These are phyloP conservation scores for Yamadazyma olivae DNA, from an alignment of 805 yeast species.

Conservation along the genomic window DNA sequence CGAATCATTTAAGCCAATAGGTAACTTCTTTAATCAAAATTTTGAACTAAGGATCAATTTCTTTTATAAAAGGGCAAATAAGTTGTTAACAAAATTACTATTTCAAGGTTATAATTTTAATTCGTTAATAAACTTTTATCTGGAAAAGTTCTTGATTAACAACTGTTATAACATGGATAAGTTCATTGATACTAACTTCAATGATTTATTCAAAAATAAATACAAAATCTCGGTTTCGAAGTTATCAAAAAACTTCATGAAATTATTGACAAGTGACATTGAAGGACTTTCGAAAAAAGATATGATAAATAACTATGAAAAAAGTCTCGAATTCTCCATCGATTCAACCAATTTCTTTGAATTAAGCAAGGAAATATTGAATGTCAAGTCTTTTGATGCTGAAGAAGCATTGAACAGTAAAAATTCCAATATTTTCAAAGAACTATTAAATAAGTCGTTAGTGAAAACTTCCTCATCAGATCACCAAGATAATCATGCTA, in stretches of 20 bases:
- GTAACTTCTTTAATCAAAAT: constrained; percentile 35
- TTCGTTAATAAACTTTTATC: constrained; percentile 46
- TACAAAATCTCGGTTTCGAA: constrained; percentile 27
- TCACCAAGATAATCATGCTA: constrained; percentile 2
- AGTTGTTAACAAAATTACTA: constrained; percentile 52
- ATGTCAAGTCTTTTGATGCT: constrained; percentile 53
- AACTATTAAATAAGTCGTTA: constrained; percentile 42
- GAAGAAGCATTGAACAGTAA: constrained; percentile 44
- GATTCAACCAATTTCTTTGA: constrained; percentile 46
- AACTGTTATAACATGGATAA: constrained; percentile 48
- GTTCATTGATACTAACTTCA: constrained; percentile 48
- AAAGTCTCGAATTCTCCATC: constrained; percentile 31
- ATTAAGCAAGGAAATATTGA: constrained; percentile 46
- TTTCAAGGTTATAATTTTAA: constrained; percentile 58
- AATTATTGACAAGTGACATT: constrained; percentile 9
- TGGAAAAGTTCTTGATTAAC: constrained; percentile 55
- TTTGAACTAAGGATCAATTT: constrained; percentile 54
- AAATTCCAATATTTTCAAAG: constrained; percentile 31
- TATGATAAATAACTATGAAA: constrained; percentile 7
- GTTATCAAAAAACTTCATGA: constrained; percentile 21
- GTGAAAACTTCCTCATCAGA: constrained; percentile 15
- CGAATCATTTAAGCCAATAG: constrained; percentile 24
- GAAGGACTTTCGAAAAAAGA: no score
- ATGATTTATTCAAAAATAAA: constrained; percentile 50
- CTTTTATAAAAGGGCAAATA: constrained; percentile 69